Percentiles rank a stretch among this genome's conserved stretches.
phyloP scores from a whole-genome alignment of 305 asterid genomes.

The Withania somnifera region DNA sequence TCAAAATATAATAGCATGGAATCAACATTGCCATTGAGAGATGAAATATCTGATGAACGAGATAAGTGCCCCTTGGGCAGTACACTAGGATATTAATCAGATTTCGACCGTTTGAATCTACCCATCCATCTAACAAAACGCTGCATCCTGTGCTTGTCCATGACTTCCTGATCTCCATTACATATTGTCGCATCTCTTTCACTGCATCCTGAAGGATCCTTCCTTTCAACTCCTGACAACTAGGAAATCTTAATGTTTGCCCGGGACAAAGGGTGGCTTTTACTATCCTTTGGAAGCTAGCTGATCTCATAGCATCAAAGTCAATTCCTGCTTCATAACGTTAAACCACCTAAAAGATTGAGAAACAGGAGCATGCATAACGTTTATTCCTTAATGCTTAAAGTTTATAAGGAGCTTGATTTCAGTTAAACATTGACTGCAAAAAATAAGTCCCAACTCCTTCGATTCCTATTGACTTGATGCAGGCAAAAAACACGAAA shows the following conservation, averaged over 20 bases:
- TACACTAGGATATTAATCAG: conserved; percentile 39
- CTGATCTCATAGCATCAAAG: conserved; percentile 15
- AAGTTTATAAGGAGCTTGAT: neutral
- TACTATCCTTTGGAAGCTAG: conserved; percentile 34
- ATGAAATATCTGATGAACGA: conserved; percentile 35
- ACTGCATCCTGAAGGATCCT: conserved; percentile 39
- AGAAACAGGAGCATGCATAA: neutral
- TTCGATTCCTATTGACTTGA: neutral
- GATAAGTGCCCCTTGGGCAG: conserved; percentile 51
- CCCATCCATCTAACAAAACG: conserved; percentile 62
- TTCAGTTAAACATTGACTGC: neutral
- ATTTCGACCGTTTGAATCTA: conserved; percentile 17
- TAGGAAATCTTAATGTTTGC: conserved; percentile 24
- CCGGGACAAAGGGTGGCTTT: conserved; percentile 9
- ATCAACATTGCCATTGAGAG: conserved; percentile 10
- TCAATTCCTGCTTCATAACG: conserved; percentile 34
- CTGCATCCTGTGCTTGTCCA: conserved; percentile 63
- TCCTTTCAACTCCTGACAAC: conserved; percentile 39
- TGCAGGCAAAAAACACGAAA: neutral
- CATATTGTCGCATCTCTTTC: conserved; percentile 27
- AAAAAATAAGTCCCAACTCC: neutral
- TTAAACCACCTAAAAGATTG: neutral
- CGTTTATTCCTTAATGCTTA: neutral
- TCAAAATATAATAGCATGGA: conserved; percentile 24
- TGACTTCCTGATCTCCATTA: conserved; percentile 17